Base-by-base conservation (phyloP, 495 filamentous ascomycete species). In the Neurospora sp. region DNA sequence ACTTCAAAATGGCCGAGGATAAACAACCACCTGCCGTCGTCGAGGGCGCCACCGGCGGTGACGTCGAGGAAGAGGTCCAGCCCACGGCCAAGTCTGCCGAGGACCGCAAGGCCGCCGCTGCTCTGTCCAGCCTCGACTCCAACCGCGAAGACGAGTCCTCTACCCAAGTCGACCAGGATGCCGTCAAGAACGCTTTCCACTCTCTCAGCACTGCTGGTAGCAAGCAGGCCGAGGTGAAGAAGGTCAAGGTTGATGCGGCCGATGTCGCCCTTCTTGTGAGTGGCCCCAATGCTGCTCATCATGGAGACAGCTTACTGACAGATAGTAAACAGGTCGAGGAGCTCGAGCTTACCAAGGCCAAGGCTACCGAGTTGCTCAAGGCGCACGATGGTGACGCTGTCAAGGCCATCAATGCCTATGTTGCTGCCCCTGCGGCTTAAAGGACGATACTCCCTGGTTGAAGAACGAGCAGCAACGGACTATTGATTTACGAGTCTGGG, bases 101-200 rank as follows among this genome's bases (percentile, higher is more conserved):
- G 83, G 94, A 96, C 84, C 92, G 93, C 81, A 97, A 96, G 83
- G 93, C 95, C 27, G 93, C 93, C 73, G 93, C 93, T 37, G 94
- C 95, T 20, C 90, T 97, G 77, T 90, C 89, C 75, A 89, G 90
- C 72, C 91, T 97, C 72, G 91, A 95, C 76, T 81, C 87, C 37
- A 82, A 83, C 74, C 90, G 90, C 72, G 92, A 91, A 71, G 85
- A 88, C 8, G 83, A 84, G n/a, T 75, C 84, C 31, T 73, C 77
- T 11, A 72, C 83, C 8, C 86, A 87, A 75, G 89, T 92, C 75
- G 93, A 97, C 76, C 88, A 92, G 71, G 94, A 96, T 76, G 95
- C 94, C 37, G 86, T 97, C 31, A 90, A 88, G 44, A 92, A 93
- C 80, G 95, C 95, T 14, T 95, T 98, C 88, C 89, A 90, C 78